Conservation (phyloP, 208 protist species). For the Acanthamoeba culbertsoni region DNA sequence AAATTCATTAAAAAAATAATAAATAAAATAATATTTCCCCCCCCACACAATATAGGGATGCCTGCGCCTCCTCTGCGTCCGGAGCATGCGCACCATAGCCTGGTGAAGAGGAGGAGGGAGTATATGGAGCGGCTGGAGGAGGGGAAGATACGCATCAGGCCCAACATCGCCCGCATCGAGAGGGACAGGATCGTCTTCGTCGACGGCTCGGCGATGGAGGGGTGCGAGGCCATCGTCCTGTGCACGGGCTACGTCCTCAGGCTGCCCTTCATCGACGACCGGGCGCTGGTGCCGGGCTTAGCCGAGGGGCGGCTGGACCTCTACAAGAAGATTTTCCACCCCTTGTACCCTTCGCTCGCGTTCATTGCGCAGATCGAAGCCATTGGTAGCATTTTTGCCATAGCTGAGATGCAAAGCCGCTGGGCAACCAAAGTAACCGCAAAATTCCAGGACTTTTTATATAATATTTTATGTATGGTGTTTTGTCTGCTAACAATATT, state of each 20-base stretch:
- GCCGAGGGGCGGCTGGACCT: not conserved
- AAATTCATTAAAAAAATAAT: not conserved
- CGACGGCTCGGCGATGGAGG: not conserved
- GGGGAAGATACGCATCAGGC: not conserved
- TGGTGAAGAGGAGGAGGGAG: not conserved
- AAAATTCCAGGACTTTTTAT: not conserved
- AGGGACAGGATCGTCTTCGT: not conserved
- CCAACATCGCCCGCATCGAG: not conserved
- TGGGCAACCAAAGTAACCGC: not conserved
- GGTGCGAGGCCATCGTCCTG: not conserved
- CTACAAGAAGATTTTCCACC: slow-evolving; percentile 8
- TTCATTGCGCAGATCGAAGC: not conserved
- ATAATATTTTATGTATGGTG: not conserved
- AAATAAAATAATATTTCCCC: not conserved
- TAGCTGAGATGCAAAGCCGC: not conserved
- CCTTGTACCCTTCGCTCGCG: not conserved
- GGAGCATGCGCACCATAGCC: not conserved
- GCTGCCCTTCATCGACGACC: not conserved
- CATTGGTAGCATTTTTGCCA: not conserved
- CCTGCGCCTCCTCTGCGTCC: not conserved
- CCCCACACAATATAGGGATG: not conserved
- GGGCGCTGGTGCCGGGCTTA: not conserved
- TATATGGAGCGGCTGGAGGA: not conserved
- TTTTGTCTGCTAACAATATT: not conserved
- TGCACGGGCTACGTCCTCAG: not conserved